phyloP scores from a whole-genome alignment of 441 rosid species.

The Syzygium syzygioides region DNA sequence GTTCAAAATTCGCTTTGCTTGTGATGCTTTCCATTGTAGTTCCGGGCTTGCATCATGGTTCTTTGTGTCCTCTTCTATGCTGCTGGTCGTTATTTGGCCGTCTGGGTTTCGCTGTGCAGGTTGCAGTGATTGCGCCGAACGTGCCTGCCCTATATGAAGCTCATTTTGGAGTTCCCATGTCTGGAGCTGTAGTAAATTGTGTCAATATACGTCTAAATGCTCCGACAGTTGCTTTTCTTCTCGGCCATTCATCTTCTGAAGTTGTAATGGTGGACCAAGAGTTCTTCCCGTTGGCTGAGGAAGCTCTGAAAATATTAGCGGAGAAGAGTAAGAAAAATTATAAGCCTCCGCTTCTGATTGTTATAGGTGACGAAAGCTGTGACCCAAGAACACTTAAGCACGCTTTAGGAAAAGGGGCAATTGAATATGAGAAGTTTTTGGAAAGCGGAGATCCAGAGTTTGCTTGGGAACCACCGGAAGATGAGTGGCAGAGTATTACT shows the following conservation, averaged over 20 bases:
- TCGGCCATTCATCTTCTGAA: constrained; percentile 62
- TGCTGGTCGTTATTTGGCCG: background rate
- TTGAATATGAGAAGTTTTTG: constrained; percentile 70
- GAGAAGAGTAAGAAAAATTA: constrained; percentile 39
- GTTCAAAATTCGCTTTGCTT: background rate
- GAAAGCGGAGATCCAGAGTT: constrained; percentile 60
- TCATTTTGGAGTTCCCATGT: constrained; percentile 92
- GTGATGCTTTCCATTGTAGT: background rate
- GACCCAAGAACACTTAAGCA: constrained; percentile 37
- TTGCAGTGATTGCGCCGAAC: constrained; percentile 83
- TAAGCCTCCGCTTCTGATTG: constrained; percentile 56
- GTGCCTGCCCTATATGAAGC: constrained; percentile 78
- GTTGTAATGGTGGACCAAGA: constrained; percentile 85
- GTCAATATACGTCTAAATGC: constrained; percentile 84
- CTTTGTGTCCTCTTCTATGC: background rate
- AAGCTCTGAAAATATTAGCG: constrained; percentile 52
- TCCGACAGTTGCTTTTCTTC: constrained; percentile 58
- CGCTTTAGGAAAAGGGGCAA: constrained; percentile 62
- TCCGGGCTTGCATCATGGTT: background rate
- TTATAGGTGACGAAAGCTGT: constrained; percentile 69
- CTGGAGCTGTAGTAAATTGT: constrained; percentile 72
- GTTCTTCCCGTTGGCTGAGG: constrained; percentile 58
- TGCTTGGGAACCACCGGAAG: constrained; percentile 69
- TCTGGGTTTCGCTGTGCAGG: constrained; percentile 29
- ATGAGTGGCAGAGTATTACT: constrained; percentile 91